Conservation (phyloP, 2,329 filamentous ascomycete species). For the Nigrospora sphaerica region DNA sequence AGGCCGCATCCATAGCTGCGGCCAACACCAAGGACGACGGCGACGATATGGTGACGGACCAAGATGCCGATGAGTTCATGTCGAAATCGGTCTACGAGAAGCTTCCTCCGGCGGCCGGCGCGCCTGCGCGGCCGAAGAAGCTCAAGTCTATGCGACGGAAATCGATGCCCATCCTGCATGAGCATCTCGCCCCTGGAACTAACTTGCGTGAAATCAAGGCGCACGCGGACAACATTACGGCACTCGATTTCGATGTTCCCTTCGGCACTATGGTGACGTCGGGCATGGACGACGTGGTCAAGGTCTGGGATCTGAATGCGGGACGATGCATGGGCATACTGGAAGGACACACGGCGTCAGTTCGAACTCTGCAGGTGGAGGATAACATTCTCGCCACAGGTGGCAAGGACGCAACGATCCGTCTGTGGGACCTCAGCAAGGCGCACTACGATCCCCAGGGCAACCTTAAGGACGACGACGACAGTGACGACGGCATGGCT, state of each 20-base stretch:
- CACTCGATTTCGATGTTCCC: conserved; percentile 92
- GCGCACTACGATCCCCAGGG: conserved; percentile 73
- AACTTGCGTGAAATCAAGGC: conserved; percentile 83
- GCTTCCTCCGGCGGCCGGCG: conserved; percentile 52
- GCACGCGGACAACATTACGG: conserved; percentile 81
- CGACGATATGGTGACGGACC: conserved; percentile 43
- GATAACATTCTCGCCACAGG: conserved; percentile 94
- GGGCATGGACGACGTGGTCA: conserved; percentile 85
- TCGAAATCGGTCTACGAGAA: conserved; percentile 97
- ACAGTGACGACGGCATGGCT: conserved; percentile 58
- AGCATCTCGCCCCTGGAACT: conserved; percentile 87
- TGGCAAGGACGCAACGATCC: conserved; percentile 89
- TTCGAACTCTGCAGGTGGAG: conserved; percentile 85
- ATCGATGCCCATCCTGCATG: conserved; percentile 91
- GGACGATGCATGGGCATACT: conserved; percentile 86
- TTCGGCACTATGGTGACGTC: conserved; percentile 94
- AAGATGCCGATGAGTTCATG: conserved; percentile 68
- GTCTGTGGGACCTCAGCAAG: conserved; percentile 88
- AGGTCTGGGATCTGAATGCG: conserved; percentile 93
- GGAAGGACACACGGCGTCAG: conserved; percentile 91
- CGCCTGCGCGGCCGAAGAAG: conserved; percentile 43
- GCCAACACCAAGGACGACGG: conserved; percentile 42
- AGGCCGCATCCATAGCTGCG: conserved; percentile 48
- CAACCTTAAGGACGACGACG: conserved; percentile 50
- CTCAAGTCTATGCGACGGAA: conserved; percentile 58